phyloP scores from a whole-genome alignment of 768 basidiomycete genomes.

The Pisolithus tinctorius region DNA sequence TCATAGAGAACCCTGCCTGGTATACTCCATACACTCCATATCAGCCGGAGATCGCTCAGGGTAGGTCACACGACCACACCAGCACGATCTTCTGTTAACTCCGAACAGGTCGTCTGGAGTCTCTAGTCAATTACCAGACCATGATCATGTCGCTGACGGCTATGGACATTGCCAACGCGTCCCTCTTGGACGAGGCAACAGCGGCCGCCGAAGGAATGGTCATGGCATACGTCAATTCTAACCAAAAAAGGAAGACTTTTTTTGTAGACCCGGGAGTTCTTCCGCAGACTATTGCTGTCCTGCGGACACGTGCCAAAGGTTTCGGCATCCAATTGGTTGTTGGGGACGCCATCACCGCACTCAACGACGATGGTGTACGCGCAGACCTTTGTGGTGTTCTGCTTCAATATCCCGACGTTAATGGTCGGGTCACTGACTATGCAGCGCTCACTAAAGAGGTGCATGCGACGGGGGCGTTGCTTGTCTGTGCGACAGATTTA shows the following conservation, averaged over 20 bases:
- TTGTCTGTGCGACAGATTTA: constrained; percentile 86
- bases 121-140: constrained; percentile 93
- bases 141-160: constrained; percentile 92
- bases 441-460: constrained; percentile 53
- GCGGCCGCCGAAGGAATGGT: constrained; percentile 97
- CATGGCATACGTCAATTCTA: constrained; percentile 70
- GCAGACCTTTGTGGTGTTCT: constrained; percentile 78
- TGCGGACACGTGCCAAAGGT: constrained; percentile 86
- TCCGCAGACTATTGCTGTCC: constrained; percentile 86
- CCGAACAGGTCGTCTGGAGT: constrained; percentile 81
- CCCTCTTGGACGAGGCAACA: constrained; percentile 90
- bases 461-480: constrained; percentile 72
- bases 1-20: constrained; percentile 96
- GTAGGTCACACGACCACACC: constrained; percentile 32
- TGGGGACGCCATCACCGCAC: constrained; percentile 46
- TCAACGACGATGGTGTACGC: constrained; percentile 47
- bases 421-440: constrained; percentile 79
- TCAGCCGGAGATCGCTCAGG: constrained; percentile 98
- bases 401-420: constrained; percentile 90
- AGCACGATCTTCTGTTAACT: constrained; percentile 8
- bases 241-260: constrained; percentile 74
- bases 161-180: constrained; percentile 95
- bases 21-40: constrained; percentile 96
- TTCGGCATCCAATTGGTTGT: constrained; percentile 83
- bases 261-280: constrained; percentile 78